phyloP scores from a whole-genome alignment of 805 yeast genomes.

The Yarrowia phangngaensis region DNA sequence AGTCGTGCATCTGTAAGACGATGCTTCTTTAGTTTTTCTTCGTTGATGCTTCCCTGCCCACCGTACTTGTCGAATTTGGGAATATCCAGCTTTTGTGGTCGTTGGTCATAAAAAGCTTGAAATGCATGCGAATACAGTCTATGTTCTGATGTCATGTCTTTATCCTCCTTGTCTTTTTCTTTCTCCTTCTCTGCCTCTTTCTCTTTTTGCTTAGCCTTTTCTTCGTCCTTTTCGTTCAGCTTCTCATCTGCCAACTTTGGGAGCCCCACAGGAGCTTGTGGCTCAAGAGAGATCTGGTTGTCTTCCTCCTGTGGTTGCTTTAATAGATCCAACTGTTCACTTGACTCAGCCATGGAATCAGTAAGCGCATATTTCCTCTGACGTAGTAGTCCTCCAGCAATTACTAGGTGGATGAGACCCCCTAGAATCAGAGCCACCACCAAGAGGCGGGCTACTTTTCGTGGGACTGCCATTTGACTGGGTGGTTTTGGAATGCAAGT shows the following conservation, averaged over 20 bases:
- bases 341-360: too few relatives aligned
- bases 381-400: not conserved
- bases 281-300: not conserved
- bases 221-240: conserved; percentile 1
- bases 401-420: conserved; percentile 16
- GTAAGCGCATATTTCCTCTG: too few relatives aligned
- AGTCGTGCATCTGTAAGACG: conserved; percentile 53
- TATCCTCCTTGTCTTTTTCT: conserved; percentile 6
- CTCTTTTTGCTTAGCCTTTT: conserved; percentile 2
- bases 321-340: too few relatives aligned
- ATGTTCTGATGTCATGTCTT: not conserved
- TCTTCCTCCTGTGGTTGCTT: too few relatives aligned
- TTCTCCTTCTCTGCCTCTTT: not conserved
- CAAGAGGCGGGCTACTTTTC: conserved; percentile 14
- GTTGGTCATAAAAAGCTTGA: conserved; percentile 18
- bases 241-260: not conserved
- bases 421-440: conserved; percentile 16
- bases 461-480: conserved; percentile 18
- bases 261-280: not conserved
- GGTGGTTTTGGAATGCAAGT: too few relatives aligned
- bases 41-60: conserved; percentile 3
- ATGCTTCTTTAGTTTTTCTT: conserved; percentile 34
- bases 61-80: conserved; percentile 13
- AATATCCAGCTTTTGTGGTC: conserved; percentile 8
- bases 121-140: conserved; percentile 18